Conservation (phyloP, 1,284 basidiomycete species). For the Coniophora puteana region DNA sequence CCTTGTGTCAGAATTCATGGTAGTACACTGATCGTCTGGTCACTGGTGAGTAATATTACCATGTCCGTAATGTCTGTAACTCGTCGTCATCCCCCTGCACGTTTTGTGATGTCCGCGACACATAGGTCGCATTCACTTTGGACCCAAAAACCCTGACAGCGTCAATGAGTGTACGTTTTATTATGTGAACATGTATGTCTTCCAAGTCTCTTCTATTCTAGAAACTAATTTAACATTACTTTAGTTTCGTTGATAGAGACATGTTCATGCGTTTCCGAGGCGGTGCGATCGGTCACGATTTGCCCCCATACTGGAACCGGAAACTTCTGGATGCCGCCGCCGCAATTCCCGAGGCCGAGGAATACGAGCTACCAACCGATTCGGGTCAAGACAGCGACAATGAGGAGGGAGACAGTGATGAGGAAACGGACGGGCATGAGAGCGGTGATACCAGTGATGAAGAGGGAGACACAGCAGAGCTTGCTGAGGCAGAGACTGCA, state of each 20-base stretch:
- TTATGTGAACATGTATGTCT: constrained; percentile 31
- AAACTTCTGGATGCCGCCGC: not conserved
- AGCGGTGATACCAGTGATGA: too few species aligned
- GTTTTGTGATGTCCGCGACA: too few species aligned
- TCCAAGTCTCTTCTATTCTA: too few species aligned
- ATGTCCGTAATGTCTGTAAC: too few species aligned
- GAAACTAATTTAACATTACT: constrained; percentile 8
- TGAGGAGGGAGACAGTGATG: not conserved
- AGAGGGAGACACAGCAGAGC: too few species aligned
- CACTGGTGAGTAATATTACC: too few species aligned
- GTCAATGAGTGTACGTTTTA: constrained; percentile 28
- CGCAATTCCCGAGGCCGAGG: not conserved
- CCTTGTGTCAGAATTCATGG: too few species aligned
- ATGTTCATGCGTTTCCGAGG: constrained; percentile 27
- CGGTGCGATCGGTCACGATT: constrained; percentile 25
- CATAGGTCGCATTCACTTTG: too few species aligned
- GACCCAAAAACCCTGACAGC: too few species aligned
- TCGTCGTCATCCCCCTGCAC: too few species aligned
- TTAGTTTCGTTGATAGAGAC: constrained; percentile 32
- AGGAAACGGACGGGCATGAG: not conserved
- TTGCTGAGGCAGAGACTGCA: too few species aligned
- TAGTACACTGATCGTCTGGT: too few species aligned
- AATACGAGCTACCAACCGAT: not conserved
- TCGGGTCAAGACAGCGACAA: not conserved
- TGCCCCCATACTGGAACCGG: not conserved